Conservation (phyloP, 306 rosid species). For the Prunus campanulata region DNA sequence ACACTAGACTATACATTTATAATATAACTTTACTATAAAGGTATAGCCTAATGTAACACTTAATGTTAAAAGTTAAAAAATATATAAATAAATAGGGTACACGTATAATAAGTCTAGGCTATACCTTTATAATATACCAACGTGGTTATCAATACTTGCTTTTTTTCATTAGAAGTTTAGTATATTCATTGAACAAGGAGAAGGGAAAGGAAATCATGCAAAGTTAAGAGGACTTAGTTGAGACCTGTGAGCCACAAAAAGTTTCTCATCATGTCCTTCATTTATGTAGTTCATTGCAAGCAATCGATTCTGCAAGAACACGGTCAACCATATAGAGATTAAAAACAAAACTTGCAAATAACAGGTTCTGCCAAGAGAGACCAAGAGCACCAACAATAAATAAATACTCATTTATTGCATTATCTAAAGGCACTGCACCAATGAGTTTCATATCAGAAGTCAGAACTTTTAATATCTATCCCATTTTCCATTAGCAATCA, state of each 20-base stretch:
- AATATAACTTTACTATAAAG: not conserved
- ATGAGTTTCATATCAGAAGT: not conserved
- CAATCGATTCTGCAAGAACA: slow-evolving; percentile 71
- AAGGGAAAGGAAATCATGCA: slow-evolving; percentile 9
- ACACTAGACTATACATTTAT: not conserved
- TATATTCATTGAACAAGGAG: not conserved
- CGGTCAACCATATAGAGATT: not conserved
- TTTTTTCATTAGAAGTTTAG: not conserved
- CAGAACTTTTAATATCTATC: not conserved
- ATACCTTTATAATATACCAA: not conserved
- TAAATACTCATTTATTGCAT: not conserved
- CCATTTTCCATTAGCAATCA: not conserved
- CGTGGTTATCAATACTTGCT: not conserved
- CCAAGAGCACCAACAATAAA: not conserved
- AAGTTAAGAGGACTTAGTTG: slow-evolving; percentile 21
- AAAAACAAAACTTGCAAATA: not conserved
- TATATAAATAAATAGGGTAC: no score
- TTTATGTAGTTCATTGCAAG: slow-evolving; percentile 91
- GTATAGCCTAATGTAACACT: not conserved
- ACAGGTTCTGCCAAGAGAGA: not conserved
- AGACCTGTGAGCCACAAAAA: slow-evolving; percentile 89
- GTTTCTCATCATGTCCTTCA: slow-evolving; percentile 82
- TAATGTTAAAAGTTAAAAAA: not conserved
- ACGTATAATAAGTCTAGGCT: not conserved
- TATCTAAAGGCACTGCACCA: not conserved